phyloP scores from a whole-genome alignment of 345 rosid genomes.

The Syzygium oleosum region DNA sequence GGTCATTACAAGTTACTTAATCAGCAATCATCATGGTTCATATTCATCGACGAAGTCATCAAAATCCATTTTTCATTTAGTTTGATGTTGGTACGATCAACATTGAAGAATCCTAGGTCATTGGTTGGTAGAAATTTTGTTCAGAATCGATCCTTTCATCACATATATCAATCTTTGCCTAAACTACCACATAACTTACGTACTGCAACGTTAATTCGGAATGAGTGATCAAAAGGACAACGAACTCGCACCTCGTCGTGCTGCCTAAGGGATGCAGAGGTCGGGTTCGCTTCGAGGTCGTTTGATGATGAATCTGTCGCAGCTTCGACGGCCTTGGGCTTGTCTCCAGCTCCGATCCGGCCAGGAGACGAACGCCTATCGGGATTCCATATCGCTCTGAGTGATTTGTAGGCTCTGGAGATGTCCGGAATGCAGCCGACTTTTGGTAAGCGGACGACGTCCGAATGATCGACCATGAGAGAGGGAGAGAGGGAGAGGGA shows the following conservation, averaged over 20 bases:
- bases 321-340: neutral
- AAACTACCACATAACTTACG: neutral
- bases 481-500: neutral
- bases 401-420: neutral
- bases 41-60: neutral
- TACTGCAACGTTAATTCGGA: neutral
- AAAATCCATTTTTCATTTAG: neutral
- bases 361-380: neutral
- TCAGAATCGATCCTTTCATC: neutral
- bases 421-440: constrained; percentile 9
- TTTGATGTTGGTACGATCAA: neutral
- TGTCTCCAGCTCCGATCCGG: neutral
- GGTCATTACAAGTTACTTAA: neutral
- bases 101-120: neutral
- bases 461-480: constrained; percentile 14
- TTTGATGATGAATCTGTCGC: neutral
- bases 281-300: neutral
- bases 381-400: constrained; percentile 5
- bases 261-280: neutral
- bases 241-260: neutral
- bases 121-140: neutral
- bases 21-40: neutral
- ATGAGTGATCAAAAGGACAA: neutral
- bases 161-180: neutral
- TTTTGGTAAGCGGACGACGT: neutral